A percentile compares a stretch with the other conserved stretches of the same genome.
Conservation (phyloP, 306 rosid species). For the Cicer yamashitae region DNA sequence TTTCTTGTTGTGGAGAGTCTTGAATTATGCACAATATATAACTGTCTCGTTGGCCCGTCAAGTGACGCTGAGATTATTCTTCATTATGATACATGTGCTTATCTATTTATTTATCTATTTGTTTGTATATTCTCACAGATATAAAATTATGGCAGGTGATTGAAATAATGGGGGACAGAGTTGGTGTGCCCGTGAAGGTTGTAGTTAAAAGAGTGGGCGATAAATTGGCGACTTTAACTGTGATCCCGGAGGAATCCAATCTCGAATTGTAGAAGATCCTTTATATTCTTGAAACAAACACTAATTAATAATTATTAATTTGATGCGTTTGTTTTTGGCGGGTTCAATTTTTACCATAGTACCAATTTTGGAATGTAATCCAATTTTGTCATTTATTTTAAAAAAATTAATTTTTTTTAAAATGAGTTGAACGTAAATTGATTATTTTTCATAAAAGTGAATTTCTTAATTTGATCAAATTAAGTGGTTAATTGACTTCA, state of each 20-base stretch:
- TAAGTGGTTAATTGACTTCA: no score
- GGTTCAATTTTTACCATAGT: no score
- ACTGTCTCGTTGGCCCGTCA: background rate
- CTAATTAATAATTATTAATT: no score
- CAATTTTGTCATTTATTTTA: no score
- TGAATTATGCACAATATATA: background rate
- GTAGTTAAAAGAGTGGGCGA: slow-evolving; percentile 63
- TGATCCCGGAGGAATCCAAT: slow-evolving; percentile 75
- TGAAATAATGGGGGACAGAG: slow-evolving; percentile 76
- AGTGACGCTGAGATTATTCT: background rate
- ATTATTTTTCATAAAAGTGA: no score
- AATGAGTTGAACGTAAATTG: no score
- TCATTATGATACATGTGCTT: slow-evolving; percentile 26
- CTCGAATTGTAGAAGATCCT: slow-evolving; percentile 49
- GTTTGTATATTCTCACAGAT: slow-evolving; percentile 14
- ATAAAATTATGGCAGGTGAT: slow-evolving; percentile 60
- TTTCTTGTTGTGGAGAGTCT: background rate
- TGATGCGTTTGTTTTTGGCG: background rate
- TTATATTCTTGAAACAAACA: no score
- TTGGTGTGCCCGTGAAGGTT: slow-evolving; percentile 70
- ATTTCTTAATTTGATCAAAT: no score
- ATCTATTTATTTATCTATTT: background rate
- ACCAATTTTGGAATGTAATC: no score
- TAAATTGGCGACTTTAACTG: slow-evolving; percentile 59
- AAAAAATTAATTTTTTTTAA: no score